Percentiles rank a stretch among this genome's conserved stretches.
These are phyloP conservation scores for Bothriochloa decipiens DNA, from an alignment of 176 grass and related monocot species.

Conservation along the genomic window DNA sequence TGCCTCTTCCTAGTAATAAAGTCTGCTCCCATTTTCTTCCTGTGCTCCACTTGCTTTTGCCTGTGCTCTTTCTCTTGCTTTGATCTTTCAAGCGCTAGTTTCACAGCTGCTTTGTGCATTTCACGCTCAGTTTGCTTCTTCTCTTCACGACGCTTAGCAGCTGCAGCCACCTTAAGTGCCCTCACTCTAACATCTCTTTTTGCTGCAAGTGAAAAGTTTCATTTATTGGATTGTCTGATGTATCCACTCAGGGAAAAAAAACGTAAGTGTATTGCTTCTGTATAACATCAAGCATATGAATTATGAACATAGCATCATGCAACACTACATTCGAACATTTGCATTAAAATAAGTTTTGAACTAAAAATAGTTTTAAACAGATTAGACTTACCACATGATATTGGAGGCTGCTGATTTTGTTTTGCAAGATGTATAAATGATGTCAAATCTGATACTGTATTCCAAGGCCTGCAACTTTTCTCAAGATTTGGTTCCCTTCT, in stretches of 20 bases:
- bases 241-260: constrained; percentile 4
- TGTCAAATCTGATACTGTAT: constrained; percentile 58
- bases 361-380: constrained; percentile 6
- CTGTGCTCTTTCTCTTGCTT: constrained; percentile 59
- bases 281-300: background rate
- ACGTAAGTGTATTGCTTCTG: background rate
- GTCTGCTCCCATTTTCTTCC: constrained; percentile 54
- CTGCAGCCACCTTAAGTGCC: constrained; percentile 70
- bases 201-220: constrained; percentile 37
- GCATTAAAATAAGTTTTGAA: constrained; percentile 16
- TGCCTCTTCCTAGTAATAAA: constrained; percentile 70
- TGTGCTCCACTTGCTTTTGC: constrained; percentile 53
- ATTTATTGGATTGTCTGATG: background rate
- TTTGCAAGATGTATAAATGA: constrained; percentile 58
- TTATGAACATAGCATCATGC: background rate
- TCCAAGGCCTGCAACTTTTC: constrained; percentile 54
- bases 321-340: background rate
- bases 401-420: background rate
- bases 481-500: constrained; percentile 29
- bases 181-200: constrained; percentile 77
- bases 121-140: constrained; percentile 66
- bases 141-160: constrained; percentile 57
- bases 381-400: constrained; percentile 46
- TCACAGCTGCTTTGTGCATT: constrained; percentile 53
- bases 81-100: constrained; percentile 55